Evolutionary conservation across 2,329 filamentous ascomycete species (phyloP).

Genomic region (Fusarium denticulatum): DNA sequence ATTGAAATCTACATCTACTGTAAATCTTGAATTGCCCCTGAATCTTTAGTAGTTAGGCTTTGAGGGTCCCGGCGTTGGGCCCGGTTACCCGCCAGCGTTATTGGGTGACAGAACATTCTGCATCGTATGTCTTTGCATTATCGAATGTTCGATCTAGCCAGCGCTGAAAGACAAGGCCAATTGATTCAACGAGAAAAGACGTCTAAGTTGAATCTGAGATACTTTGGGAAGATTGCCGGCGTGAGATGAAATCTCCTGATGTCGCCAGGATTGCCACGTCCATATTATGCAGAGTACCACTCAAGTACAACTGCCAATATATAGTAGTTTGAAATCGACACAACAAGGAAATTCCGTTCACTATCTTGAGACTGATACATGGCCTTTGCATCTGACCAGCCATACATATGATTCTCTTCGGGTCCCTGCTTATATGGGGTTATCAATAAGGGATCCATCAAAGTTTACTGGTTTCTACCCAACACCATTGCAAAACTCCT

Average conservation of each 20-base stretch:
- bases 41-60: neutral
- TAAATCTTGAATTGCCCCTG: slow-evolving; percentile 20
- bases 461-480: neutral
- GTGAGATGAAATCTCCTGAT: neutral
- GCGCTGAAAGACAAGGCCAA: neutral
- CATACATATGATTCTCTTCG: neutral
- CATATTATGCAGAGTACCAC: neutral
- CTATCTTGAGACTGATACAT: neutral
- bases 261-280: neutral
- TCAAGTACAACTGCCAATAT: neutral
- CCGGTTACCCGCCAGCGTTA: slow-evolving; percentile 24
- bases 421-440: neutral
- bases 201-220: neutral
- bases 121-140: slow-evolving; percentile 26
- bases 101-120: slow-evolving; percentile 22
- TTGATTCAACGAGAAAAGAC: neutral
- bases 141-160: slow-evolving; percentile 17
- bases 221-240: neutral
- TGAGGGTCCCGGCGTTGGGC: slow-evolving; percentile 17
- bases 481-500: neutral
- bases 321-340: neutral
- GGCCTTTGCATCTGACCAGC: neutral
- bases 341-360: neutral
- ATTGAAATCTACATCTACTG: slow-evolving; percentile 11
- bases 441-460: neutral